These are phyloP conservation scores for Vaccinium darrowii DNA, from an alignment of 148 eudicot genomes.

Conservation along the genomic window DNA sequence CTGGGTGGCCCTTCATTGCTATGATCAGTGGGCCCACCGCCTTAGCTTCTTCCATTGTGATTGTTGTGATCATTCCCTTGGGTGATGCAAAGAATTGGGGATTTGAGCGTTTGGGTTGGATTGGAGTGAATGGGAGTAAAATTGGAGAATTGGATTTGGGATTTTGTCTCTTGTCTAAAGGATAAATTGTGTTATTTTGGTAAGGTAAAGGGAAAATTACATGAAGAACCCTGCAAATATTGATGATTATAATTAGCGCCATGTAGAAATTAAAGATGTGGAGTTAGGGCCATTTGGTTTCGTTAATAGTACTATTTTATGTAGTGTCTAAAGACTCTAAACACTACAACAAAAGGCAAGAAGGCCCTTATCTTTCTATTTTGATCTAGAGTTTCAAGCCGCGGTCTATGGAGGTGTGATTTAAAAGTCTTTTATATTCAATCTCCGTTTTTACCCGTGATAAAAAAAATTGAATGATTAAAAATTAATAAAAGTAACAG, in stretches of 20 bases:
- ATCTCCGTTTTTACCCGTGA: not conserved
- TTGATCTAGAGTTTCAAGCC: not conserved
- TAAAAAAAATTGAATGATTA: not conserved
- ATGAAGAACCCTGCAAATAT: not conserved
- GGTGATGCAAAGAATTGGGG: not conserved
- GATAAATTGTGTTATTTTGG: not conserved
- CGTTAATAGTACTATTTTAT: not conserved
- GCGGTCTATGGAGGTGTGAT: not conserved
- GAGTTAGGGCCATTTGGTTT: not conserved
- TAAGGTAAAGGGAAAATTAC: not conserved
- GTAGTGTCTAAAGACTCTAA: no score
- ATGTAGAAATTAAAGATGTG: no score
- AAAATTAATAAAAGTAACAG: not conserved
- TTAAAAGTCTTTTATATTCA: not conserved
- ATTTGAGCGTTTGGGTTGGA: not conserved
- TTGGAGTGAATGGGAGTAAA: not conserved
- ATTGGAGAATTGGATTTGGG: not conserved
- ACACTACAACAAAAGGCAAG: no score
- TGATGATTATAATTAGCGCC: no score
- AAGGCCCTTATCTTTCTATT: no score
- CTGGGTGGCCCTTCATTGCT: constrained; percentile 31
- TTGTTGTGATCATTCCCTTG: not conserved
- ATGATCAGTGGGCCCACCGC: constrained; percentile 8
- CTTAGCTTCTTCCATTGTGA: not conserved
- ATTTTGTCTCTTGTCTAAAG: not conserved